Conservation (phyloP, 495 filamentous ascomycete genomes). For the Annulohypoxylon nitens region DNA sequence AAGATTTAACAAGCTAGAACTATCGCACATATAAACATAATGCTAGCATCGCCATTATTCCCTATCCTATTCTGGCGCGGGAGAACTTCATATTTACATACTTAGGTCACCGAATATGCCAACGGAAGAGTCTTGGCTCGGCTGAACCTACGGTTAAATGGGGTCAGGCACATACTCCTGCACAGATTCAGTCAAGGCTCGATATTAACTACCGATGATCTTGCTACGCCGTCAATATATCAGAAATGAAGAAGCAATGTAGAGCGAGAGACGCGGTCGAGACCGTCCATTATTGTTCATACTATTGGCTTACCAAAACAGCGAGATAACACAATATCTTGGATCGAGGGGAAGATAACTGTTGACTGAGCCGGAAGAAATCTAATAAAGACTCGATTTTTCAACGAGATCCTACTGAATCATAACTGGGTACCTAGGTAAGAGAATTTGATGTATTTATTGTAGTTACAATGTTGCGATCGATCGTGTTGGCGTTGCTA, state of each 20-base stretch:
- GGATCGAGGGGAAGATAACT: constrained; percentile 7
- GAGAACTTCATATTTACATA: background rate
- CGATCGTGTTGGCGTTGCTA: constrained; percentile 10
- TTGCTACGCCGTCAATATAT: constrained; percentile 30
- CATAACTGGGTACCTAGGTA: background rate
- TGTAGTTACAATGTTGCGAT: constrained; percentile 17
- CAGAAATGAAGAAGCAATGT: constrained; percentile 23
- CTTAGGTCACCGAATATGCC: background rate
- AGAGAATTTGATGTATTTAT: background rate
- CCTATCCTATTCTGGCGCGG: background rate
- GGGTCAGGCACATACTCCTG: background rate
- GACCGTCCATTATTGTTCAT: background rate
- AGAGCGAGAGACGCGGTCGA: constrained; percentile 1
- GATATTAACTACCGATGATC: constrained; percentile 35
- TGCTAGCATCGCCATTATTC: too few relatives aligned
- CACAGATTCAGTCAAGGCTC: background rate
- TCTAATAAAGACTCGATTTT: background rate
- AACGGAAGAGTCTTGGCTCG: constrained; percentile 9
- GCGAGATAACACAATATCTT: constrained; percentile 15
- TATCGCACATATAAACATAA: too few relatives aligned
- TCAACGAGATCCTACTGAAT: background rate
- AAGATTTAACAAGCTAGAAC: too few relatives aligned
- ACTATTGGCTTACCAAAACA: constrained; percentile 21
- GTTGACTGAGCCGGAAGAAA: background rate
- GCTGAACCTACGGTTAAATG: constrained; percentile 41